Conservation (phyloP, 148 eudicot genomes). For the Rheum nobile region DNA sequence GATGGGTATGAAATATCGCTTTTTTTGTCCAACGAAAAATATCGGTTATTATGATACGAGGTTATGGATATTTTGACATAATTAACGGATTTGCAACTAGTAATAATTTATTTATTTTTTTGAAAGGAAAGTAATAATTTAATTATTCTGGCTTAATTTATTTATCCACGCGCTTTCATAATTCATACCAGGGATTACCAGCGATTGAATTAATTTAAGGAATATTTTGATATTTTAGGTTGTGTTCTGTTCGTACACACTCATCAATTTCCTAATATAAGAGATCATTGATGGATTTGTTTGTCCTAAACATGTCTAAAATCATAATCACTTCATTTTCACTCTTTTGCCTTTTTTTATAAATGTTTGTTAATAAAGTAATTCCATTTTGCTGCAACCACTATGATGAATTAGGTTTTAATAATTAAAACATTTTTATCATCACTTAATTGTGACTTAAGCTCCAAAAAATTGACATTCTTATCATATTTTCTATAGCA, state of each 20-base stretch:
- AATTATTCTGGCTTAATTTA: neutral
- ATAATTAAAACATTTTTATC: too few relatives aligned
- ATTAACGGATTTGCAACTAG: neutral
- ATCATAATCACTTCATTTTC: neutral
- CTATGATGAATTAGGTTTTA: neutral
- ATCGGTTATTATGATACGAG: neutral
- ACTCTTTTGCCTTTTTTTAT: neutral
- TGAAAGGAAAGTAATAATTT: neutral
- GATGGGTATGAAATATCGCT: neutral
- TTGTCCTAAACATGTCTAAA: neutral
- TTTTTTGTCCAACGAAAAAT: too few relatives aligned
- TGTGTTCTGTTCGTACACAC: neutral
- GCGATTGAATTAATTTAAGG: neutral
- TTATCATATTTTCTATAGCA: neutral
- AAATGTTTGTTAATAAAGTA: neutral
- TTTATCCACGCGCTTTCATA: neutral
- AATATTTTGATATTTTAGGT: neutral
- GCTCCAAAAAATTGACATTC: neutral
- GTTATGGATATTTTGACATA: too few relatives aligned
- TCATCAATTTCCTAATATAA: neutral
- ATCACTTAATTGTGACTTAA: too few relatives aligned
- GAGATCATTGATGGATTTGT: neutral
- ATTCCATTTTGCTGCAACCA: neutral
- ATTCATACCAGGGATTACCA: neutral
- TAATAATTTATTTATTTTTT: too few relatives aligned